phyloP scores from a whole-genome alignment of 306 rosid genomes.

The Dalbergia oliveri region DNA sequence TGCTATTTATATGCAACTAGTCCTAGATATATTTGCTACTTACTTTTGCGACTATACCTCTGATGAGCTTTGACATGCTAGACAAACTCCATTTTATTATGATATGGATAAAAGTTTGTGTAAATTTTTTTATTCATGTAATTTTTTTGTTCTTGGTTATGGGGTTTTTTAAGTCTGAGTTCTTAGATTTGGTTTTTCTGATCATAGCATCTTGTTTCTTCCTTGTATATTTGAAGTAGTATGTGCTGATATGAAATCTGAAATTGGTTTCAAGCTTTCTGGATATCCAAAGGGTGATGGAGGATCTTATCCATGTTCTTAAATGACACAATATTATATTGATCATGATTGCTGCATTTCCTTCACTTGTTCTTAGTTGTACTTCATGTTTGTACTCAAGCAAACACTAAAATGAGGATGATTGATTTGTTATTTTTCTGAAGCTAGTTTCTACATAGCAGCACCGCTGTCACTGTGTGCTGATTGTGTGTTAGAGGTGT shows the following conservation, averaged over 20 bases:
- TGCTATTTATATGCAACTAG: not conserved
- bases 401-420: conserved; percentile 38
- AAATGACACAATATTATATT: not conserved
- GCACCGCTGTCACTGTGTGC: conserved; percentile 90
- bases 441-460: conserved; percentile 83
- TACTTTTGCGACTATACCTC: too few relatives aligned
- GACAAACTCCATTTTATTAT: too few relatives aligned
- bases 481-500: conserved; percentile 67
- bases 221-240: not conserved
- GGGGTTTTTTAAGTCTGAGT: too few relatives aligned
- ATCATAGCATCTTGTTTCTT: too few relatives aligned
- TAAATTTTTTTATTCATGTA: too few relatives aligned
- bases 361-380: conserved; percentile 28
- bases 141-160: too few relatives aligned
- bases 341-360: conserved; percentile 7
- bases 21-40: conserved; percentile 27
- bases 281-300: conserved; percentile 7
- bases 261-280: not conserved
- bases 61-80: too few relatives aligned
- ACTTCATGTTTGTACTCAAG: conserved; percentile 31
- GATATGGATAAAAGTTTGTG: too few relatives aligned
- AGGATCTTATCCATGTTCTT: conserved; percentile 1
- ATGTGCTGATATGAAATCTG: conserved; percentile 28
- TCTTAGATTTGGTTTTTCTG: too few relatives aligned
- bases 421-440: conserved; percentile 56